Conservation (phyloP, 2,329 filamentous ascomycete genomes). For the Alternaria novae-zelandiae region DNA sequence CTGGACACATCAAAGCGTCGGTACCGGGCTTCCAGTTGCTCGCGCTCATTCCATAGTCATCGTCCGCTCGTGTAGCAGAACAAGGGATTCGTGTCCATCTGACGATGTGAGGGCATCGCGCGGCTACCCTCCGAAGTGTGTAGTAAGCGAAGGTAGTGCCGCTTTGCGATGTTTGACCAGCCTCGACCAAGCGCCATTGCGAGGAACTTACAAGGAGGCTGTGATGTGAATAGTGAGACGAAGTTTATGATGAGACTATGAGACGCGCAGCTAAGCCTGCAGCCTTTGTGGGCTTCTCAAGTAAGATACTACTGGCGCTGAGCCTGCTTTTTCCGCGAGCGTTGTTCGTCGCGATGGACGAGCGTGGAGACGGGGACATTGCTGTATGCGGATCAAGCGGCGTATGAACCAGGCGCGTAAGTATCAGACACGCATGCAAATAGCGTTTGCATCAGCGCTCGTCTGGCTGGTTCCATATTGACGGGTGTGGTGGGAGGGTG, state of each 20-base stretch:
- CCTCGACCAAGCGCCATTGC: background rate
- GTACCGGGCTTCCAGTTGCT: conserved; percentile 27
- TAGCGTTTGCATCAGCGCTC: background rate
- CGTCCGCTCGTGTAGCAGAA: conserved; percentile 33
- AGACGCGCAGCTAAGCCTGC: background rate
- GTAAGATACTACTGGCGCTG: background rate
- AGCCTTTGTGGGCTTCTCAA: background rate
- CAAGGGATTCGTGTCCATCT: conserved; percentile 13
- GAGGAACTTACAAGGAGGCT: background rate
- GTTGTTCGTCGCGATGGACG: background rate
- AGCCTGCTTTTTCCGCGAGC: background rate
- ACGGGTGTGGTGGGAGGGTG: background rate
- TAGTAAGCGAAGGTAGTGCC: conserved; percentile 12
- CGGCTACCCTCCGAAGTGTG: conserved; percentile 11
- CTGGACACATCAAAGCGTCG: conserved; percentile 23
- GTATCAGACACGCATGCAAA: background rate
- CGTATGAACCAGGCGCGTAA: background rate
- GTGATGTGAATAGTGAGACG: background rate
- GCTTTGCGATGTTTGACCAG: conserved; percentile 14
- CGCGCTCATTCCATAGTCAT: conserved; percentile 31
- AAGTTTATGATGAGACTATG: background rate
- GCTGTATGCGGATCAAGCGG: background rate
- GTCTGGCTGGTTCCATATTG: background rate
- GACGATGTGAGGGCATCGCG: conserved; percentile 8
- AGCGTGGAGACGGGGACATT: background rate